Evolutionary conservation across 306 rosid genomes (phyloP).

Genomic region (Glycine latifolia): DNA sequence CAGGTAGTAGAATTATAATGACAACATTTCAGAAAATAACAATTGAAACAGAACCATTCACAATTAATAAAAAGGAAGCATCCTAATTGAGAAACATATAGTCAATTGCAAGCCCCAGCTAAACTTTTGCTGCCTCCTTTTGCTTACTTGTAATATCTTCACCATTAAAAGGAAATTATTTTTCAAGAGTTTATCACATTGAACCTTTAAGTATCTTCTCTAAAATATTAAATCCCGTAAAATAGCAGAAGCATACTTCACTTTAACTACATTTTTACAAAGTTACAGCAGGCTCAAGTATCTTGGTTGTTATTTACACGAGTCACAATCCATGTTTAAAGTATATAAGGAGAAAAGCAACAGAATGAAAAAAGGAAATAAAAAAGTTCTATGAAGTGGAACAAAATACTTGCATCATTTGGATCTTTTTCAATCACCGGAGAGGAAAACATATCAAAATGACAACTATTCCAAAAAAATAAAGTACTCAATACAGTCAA

Average conservation of each 20-base stretch:
- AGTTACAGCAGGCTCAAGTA: not conserved
- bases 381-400: not conserved
- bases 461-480: not conserved
- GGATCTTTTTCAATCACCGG: conserved; percentile 15
- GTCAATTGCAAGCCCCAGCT: not conserved
- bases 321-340: not conserved
- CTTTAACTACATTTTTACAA: too few species aligned
- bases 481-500: not conserved
- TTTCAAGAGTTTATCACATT: not conserved
- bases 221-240: too few species aligned
- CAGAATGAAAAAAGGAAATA: not conserved
- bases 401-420: conserved; percentile 28
- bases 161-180: not conserved
- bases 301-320: conserved; percentile 7
- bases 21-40: conserved; percentile 19
- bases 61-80: conserved; percentile 8
- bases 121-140: conserved; percentile 9
- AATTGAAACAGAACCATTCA: conserved; percentile 10
- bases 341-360: too few species aligned
- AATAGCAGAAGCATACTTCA: too few species aligned
- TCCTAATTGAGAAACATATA: conserved; percentile 3
- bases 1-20: not conserved
- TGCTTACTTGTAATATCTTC: not conserved
- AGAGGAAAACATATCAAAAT: conserved; percentile 29
- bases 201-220: too few species aligned